Base-by-base conservation (phyloP, 225 moss, liverwort and hornwort species). In the Antitrichia curtipendula region DNA sequence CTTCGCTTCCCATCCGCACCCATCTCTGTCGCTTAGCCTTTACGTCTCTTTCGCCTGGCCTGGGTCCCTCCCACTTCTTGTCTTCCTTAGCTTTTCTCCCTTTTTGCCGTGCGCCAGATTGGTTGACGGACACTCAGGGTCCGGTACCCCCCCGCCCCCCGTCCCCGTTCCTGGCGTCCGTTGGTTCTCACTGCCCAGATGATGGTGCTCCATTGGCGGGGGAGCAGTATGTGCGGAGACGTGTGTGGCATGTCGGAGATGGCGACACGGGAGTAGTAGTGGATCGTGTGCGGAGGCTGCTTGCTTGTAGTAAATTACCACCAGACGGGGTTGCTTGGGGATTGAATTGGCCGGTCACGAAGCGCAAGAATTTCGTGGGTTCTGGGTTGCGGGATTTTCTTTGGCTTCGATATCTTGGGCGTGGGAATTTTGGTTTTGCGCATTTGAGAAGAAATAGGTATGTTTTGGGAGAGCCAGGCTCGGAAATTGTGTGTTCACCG, bases 181-280 rank as follows among this genome's bases (percentile, higher is more conserved):
- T 79, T 84, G 59, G 70, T 60, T 84, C 60, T 3, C 57, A 2
- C 71, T 71, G 41, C 38, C 9, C 50, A 15, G 84, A 56, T 71
- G 82, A 83, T 83, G 91, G 62, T 85, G 90, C 86, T 69, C 40
- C 28, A 70, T n/a, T 77, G 60, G 69, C 49, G 79, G 65, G 78
- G 79, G 75, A 75, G 80, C 65, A 91, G 91, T 80, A 89, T 86
- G 84, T 86, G 86, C 66, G 89, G 91, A 43, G 91, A 89, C 43
- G 84, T 91, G 12, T 88, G 88, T 66, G 88, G 83, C 74, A 75
- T 82, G 86, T 86, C 49, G 84, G 65, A 88, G 84, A 22, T 81
- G 81, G 63, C 34, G 81, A 81, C 62, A 4, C 16, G 63, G 63
- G 58, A 81, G 77, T 17, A 71, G 77, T 68, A 60, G 45, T 77